A percentile compares a stretch with the other conserved stretches of the same genome.
Conservation (phyloP, 73 alveolate species). For the Loxodes magnus region DNA sequence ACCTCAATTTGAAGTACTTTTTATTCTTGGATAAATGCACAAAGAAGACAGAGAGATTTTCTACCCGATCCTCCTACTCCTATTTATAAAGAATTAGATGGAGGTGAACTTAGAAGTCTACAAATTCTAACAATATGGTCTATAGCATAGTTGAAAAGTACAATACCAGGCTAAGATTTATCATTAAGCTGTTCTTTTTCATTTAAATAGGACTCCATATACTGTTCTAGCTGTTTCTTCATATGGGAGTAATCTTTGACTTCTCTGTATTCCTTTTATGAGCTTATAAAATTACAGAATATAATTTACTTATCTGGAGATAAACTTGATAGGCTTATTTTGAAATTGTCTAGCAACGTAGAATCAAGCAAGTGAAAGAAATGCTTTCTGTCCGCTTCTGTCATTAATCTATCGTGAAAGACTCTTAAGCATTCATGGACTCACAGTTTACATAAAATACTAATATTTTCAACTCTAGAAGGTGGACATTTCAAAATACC, state of each 20-base stretch:
- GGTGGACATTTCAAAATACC: slow-evolving; percentile 79
- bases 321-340: slow-evolving; percentile 54
- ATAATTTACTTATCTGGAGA: slow-evolving; percentile 35
- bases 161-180: slow-evolving; percentile 77
- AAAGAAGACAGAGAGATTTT: slow-evolving; percentile 75
- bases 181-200: slow-evolving; percentile 66
- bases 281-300: slow-evolving; percentile 59
- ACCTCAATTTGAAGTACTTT: slow-evolving; percentile 71
- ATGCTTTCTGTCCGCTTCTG: slow-evolving; percentile 41
- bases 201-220: slow-evolving; percentile 66
- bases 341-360: slow-evolving; percentile 37
- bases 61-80: slow-evolving; percentile 99
- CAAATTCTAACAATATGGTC: slow-evolving; percentile 79
- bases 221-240: slow-evolving; percentile 55
- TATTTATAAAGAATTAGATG: slow-evolving; percentile 81
- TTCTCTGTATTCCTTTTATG: slow-evolving; percentile 76
- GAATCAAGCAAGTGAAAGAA: slow-evolving; percentile 52
- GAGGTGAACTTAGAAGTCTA: slow-evolving; percentile 71
- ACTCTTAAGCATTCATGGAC: slow-evolving; percentile 75
- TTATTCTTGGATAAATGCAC: slow-evolving; percentile 69
- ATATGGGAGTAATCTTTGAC: slow-evolving; percentile 43
- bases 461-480: slow-evolving; percentile 73
- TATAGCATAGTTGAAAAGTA: slow-evolving; percentile 79
- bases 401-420: slow-evolving; percentile 55
- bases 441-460: slow-evolving; percentile 64